phyloP scores from a whole-genome alignment of 108 stramenopile genomes.

The Epithemia pelagica region DNA sequence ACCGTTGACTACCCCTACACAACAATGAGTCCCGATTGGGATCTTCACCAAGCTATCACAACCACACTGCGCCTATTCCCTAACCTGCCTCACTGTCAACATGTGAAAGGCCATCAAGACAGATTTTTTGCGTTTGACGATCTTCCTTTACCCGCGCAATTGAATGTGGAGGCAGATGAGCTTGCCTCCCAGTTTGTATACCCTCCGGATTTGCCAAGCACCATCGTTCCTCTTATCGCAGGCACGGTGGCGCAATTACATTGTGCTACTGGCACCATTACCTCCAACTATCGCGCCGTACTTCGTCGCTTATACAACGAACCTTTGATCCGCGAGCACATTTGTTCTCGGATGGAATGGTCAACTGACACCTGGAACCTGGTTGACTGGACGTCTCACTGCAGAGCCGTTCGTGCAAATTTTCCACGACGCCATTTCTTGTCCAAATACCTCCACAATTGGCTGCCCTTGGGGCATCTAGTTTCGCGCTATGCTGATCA shows the following conservation, averaged over 20 bases:
- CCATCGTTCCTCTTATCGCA: background rate
- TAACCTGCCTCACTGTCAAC: background rate
- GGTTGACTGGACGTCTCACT: background rate
- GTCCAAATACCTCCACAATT: background rate
- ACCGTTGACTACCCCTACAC: background rate
- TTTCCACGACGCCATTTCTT: background rate
- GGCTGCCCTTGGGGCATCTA: background rate
- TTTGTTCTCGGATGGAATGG: background rate
- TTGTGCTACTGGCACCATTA: background rate
- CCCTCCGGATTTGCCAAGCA: background rate
- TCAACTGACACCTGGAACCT: background rate
- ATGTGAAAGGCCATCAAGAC: background rate
- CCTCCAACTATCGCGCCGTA: background rate
- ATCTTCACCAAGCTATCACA: background rate
- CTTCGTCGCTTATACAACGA: background rate
- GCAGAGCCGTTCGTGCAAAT: background rate
- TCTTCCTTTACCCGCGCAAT: background rate
- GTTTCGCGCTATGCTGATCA: background rate
- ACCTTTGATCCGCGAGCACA: background rate
- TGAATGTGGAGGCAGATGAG: background rate
- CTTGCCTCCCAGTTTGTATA: background rate
- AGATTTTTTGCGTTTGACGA: background rate
- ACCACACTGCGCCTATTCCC: background rate
- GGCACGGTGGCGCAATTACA: background rate
- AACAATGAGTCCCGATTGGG: background rate